Evolutionary conservation across 192 early-diverging fungal genomes (phyloP), one percentile per base, ranked within the genome.

Genomic region (Podila verticillata): DNA sequence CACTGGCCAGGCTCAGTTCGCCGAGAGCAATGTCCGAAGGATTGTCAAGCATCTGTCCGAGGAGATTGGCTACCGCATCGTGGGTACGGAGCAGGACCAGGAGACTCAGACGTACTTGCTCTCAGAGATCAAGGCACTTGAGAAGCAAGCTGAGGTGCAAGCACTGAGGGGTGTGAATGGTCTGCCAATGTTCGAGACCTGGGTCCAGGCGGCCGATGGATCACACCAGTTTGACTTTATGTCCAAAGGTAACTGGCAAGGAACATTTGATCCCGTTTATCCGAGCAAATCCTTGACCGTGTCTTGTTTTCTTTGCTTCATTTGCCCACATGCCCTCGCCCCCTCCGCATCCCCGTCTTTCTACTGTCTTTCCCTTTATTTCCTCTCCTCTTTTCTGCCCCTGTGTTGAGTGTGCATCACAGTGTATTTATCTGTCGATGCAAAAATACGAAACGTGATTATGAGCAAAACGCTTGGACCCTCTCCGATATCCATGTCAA

Each of bases 211-310:
- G 8, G 86, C 80, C 17, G 75, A 86, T 74, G 91, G 92, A 36
- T 84, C 83, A 1, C 92, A 93, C 71, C 84, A 84, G 20, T 93
- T 93, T 83, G 90, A 92, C 70, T 85, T 93, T 51, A 91, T 93
- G 91, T 86, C 86, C 60, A 81, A 91, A 68, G 86, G 90, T 90
- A 85, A 68, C 7, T 3, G 15, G 8, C 28, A 39, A n/a, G 30
- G 39, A 44, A 44, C 15, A 44, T 44, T 44, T 5, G 39, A 44
- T 44, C 39, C 39, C 39, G 39, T 44, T 44, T 12, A 44, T 44
- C 39, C 39, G 39, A 44, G 39, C 39, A 44, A 10, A 15, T 15
- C 39, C 4, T 44, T 15, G 39, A 44, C 39, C 3, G n/a, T 15
- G 39, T 15, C 13, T 44, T 44, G 13, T 15, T 44, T n/a, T 44